Evolutionary conservation across 2,329 filamentous ascomycete genomes (phyloP).

Genomic region (Cladosporium phlei): DNA sequence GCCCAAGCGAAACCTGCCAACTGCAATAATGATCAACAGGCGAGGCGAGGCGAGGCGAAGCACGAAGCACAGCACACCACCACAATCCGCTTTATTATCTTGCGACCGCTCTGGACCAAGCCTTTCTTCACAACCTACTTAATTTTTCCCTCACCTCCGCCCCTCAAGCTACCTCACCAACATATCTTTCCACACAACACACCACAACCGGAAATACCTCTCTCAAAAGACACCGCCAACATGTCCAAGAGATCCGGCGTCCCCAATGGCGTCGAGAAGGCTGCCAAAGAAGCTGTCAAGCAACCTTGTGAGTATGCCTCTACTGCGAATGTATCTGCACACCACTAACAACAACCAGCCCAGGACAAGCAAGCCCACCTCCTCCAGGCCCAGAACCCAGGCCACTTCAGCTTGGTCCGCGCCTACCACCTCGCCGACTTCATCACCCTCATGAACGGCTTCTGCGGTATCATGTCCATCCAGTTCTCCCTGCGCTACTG

Average conservation of each 20-base stretch:
- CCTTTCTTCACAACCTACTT: too few species aligned
- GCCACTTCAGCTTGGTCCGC: conserved; percentile 62
- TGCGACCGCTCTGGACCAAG: too few species aligned
- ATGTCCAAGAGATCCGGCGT: conserved; percentile 63
- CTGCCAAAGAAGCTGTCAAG: conserved; percentile 32
- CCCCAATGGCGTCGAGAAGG: conserved; percentile 48
- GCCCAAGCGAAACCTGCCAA: too few species aligned
- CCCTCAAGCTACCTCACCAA: not conserved
- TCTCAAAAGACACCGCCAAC: conserved; percentile 13
- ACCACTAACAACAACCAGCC: conserved; percentile 37
- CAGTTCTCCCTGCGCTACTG: conserved; percentile 94
- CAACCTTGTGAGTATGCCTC: conserved; percentile 39
- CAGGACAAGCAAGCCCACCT: conserved; percentile 73
- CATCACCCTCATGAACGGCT: conserved; percentile 78
- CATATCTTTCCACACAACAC: conserved; percentile 1
- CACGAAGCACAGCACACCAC: too few species aligned
- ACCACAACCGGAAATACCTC: not conserved
- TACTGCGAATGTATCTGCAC: not conserved
- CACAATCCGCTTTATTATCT: too few species aligned
- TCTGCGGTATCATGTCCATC: conserved; percentile 90
- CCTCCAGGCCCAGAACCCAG: conserved; percentile 58
- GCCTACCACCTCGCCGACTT: conserved; percentile 74
- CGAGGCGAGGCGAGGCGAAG: too few species aligned
- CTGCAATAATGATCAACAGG: too few species aligned
- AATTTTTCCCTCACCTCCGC: too few species aligned